A percentile compares a stretch with the other conserved stretches of the same genome.
These are phyloP conservation scores for Pseudopithomyces maydicus DNA, from an alignment of 2,329 filamentous ascomycete species.

Conservation along the genomic window DNA sequence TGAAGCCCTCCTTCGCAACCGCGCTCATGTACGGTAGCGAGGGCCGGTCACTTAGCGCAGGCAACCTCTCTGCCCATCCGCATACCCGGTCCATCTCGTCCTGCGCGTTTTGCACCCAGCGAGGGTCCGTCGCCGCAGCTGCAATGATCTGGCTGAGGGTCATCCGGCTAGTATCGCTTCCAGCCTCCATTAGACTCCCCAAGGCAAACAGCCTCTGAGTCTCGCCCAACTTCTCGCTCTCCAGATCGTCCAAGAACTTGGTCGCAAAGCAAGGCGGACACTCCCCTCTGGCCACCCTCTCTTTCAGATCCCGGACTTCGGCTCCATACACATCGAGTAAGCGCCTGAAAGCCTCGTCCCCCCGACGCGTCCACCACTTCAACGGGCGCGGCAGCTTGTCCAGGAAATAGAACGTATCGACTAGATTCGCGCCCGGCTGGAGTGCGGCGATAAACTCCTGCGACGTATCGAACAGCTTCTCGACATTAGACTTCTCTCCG, in stretches of 20 bases:
- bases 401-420: conserved; percentile 40
- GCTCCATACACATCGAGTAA: conserved; percentile 27
- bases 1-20: conserved; percentile 24
- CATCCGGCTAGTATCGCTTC: conserved; percentile 28
- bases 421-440: conserved; percentile 37
- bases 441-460: conserved; percentile 26
- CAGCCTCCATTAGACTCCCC: conserved; percentile 35
- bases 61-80: conserved; percentile 19
- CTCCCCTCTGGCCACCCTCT: conserved; percentile 32
- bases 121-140: conserved; percentile 20
- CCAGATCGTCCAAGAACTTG: conserved; percentile 47
- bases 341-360: conserved; percentile 24
- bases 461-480: conserved; percentile 20
- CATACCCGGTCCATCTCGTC: conserved; percentile 23
- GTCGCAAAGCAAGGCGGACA: conserved; percentile 51
- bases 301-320: conserved; percentile 22
- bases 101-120: conserved; percentile 25
- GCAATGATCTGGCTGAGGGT: conserved; percentile 25
- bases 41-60: conserved; percentile 16
- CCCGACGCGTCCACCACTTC: conserved; percentile 37
- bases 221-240: conserved; percentile 17
- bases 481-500: conserved; percentile 20
- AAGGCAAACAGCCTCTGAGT: conserved; percentile 45
- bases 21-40: conserved; percentile 20
- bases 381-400: conserved; percentile 33